A percentile compares a stretch with the other conserved stretches of the same genome.
Conservation (phyloP, 176 grass and related monocot genomes). For the sorghum (Sorghum bicolor) region Sorghum_bicolor_NCBIv3 NC_012870.2:69015501-69016000, state of each 20-base stretch:
- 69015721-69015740: not conserved
- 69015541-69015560: conserved; percentile 69
- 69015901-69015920: not conserved
- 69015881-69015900: not conserved
- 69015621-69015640: not conserved
- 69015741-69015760: not conserved
- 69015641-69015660: not conserved
- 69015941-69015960: not conserved
- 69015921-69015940: conserved; percentile 1
- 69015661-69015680: not conserved
- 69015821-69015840: not conserved
- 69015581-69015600: conserved; percentile 71
- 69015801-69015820: not conserved
- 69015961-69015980: conserved; percentile 36
- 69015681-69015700: not conserved
- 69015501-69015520: conserved; percentile 81
- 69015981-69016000: conserved; percentile 76
- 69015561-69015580: conserved; percentile 74
- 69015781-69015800: not conserved
- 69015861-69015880: not conserved
- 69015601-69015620: conserved; percentile 37
- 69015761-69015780: not conserved
- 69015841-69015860: not conserved
- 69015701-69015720: not conserved
- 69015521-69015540: conserved; percentile 91